phyloP scores from a whole-genome alignment of 202 grass and related monocot species.

The Setaria viridis region DNA sequence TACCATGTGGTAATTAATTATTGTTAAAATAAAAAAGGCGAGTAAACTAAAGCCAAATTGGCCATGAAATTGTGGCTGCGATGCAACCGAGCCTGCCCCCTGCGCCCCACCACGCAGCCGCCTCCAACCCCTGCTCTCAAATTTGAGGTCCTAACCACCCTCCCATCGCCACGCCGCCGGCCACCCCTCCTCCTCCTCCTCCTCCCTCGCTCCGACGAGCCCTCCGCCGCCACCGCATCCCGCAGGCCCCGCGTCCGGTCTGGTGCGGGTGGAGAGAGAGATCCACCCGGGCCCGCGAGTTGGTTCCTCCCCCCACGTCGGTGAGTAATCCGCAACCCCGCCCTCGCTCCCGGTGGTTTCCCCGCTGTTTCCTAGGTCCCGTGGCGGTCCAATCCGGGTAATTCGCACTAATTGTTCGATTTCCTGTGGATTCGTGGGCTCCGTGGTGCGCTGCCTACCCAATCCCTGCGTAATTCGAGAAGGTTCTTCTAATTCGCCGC shows the following conservation, averaged over 20 bases:
- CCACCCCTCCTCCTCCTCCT: too few relatives aligned
- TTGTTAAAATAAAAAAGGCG: neutral
- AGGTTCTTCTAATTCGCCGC: neutral
- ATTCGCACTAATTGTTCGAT: neutral
- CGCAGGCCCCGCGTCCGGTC: neutral
- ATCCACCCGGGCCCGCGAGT: neutral
- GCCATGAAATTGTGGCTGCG: neutral
- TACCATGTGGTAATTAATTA: neutral
- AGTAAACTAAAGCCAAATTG: neutral
- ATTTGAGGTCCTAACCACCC: slow-evolving; percentile 38
- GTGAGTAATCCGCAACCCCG: neutral
- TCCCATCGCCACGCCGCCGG: neutral
- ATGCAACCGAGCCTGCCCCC: neutral
- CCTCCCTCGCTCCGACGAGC: neutral
- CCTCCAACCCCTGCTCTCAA: neutral
- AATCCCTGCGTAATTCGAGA: neutral
- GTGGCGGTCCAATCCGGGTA: neutral
- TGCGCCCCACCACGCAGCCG: slow-evolving; percentile 6
- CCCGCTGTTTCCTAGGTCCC: neutral
- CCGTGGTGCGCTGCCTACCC: neutral
- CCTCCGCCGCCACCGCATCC: neutral
- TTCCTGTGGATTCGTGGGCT: neutral
- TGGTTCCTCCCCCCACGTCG: neutral
- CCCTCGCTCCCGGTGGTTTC: neutral
- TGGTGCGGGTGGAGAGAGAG: neutral